Percentiles rank a stretch among this genome's conserved stretches.
These are phyloP conservation scores for Trametes versicolor DNA, from an alignment of 1,284 basidiomycete genomes.

Conservation along the genomic window DNA sequence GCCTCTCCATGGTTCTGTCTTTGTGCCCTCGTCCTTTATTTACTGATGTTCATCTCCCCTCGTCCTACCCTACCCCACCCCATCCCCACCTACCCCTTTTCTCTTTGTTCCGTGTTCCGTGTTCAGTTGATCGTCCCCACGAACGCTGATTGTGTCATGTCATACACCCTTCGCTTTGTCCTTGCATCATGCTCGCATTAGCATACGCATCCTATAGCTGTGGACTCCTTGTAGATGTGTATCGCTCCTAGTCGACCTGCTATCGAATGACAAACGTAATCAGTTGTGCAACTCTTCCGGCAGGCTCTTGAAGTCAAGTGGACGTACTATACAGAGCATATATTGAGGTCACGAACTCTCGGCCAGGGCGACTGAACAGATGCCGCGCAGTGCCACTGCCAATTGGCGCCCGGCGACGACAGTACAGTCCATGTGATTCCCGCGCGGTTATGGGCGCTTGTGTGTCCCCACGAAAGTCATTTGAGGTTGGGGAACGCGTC, in stretches of 20 bases:
- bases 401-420: neutral
- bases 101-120: neutral
- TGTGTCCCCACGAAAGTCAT: slow-evolving; percentile 12
- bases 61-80: neutral
- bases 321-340: too few relatives aligned
- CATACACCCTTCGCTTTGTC: slow-evolving; percentile 27
- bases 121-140: neutral
- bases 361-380: too few relatives aligned
- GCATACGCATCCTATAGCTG: slow-evolving; percentile 33
- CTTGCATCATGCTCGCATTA: slow-evolving; percentile 27
- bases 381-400: neutral
- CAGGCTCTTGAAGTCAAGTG: neutral
- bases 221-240: slow-evolving; percentile 32
- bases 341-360: too few relatives aligned
- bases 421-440: slow-evolving; percentile 16
- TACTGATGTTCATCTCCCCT: neutral
- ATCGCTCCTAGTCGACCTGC: slow-evolving; percentile 31
- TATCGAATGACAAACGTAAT: slow-evolving; percentile 31
- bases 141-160: slow-evolving; percentile 25
- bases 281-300: neutral
- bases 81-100: slow-evolving; percentile 2
- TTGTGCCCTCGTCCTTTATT: neutral
- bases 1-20: slow-evolving; percentile 3
- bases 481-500: slow-evolving; percentile 1
- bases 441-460: slow-evolving; percentile 17